Evolutionary conservation across 129 eudicot species (phyloP), one percentile per base, ranked within the genome.

Genomic region (Pulicaria dysenterica): DNA sequence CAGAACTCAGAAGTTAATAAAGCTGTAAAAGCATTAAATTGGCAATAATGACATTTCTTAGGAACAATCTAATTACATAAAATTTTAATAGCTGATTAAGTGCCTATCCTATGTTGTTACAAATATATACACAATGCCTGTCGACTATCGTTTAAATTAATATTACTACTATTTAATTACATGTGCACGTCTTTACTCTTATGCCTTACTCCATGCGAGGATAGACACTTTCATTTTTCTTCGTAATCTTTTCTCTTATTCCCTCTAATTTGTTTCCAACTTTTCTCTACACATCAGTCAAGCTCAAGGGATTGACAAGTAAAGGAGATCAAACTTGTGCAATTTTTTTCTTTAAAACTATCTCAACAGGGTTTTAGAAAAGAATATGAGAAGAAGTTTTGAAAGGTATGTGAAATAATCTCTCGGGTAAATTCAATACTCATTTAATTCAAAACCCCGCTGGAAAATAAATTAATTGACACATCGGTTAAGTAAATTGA

Each of bases 161-260:
- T 19, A 49, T 51, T 16, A 69, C 61, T 69, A 38, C 47, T 53
- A 10, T 51, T 16, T 16, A 50, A 53, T 14, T 69, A 11, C 8
- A 8, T 36, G 44, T 58, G 44, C 6, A 58, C 19, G 9, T 43
- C 37, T 36, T 34, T 34, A 58, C 19, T 58, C 43, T 3, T 17
- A 31, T 31, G 61, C 38, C 42, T 17, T 55, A 58, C 5, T 34
- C 64, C 42, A 9, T 58, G 16, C 15, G 7, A 58, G 64, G 42
- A 58, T 58, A 58, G 64, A 56, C 61, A 56, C 61, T 56, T 56
- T 6, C 14, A 53, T 16, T 53, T 10, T 53, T 53, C 58, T 53
- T 24, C 17, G 14, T 3, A 53, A 14, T 16, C 58, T 53, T 14
- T 11, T 53, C 58, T 50, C 34, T 53, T 15, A 53, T 53, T 2